Evolutionary conservation across 352 stramenopile species (phyloP), one percentile per base, ranked within the genome.

Genomic region (Phytopythium oedochilum): DNA sequence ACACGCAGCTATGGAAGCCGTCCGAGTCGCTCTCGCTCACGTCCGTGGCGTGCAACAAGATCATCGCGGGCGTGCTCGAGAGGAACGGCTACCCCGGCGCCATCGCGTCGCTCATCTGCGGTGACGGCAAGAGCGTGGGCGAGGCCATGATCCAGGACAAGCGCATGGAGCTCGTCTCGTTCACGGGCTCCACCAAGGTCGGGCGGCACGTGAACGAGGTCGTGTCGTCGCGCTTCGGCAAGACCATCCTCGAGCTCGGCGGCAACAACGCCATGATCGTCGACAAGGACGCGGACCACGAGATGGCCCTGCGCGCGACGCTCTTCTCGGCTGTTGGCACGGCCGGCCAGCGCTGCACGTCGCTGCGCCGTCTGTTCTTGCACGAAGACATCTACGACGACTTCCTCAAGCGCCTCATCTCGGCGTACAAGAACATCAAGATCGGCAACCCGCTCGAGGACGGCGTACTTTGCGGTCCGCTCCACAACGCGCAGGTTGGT

Each of bases 211-310:
- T 97, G 43, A 93, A 92, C 53, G 61, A 93, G 51, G 71, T 89
- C 20, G 88, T 97, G 23, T 88, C 84, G n/a, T 72, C 71, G 8
- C 83, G 91, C 48, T 97, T 97, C 63, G 91, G 90, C 58, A 95
- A 96, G 69, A 88, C 81, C 31, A 92, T 97, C 56, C 75, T 97
- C 5, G 91, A 97, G 55, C 68, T 97, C 5, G 90, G 91, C 22
- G 91, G 91, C 42, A 97, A 97, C 72, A 97, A 97, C 59, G 91
- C 90, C 14, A 97, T 96, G 78, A 96, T 97, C 53, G 83, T 97
- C n/a, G 83, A 96, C 68, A 79, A 92, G 64, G 78, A 94, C 54
- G 91, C 91, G 12, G 87, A 97, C 57, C 61, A 96, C 20, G 84
- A 97, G 60, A 92, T 97, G 80, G 90, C 90, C 22, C 60, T 97